Base-by-base conservation (phyloP, 2,329 filamentous ascomycete genomes). In the Pyrenophora tritici-repentis region DNA sequence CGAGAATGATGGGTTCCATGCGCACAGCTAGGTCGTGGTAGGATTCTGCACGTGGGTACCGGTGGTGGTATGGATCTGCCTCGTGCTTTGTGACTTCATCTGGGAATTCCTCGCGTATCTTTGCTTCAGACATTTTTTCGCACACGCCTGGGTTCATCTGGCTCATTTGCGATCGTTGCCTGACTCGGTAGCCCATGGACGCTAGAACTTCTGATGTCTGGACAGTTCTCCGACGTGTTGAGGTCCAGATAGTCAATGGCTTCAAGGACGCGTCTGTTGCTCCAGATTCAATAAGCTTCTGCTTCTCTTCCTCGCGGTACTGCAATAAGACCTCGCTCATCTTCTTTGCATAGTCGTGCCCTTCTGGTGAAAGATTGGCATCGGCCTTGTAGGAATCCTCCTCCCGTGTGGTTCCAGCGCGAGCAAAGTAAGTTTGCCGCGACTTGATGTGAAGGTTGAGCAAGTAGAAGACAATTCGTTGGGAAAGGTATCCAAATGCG, bases 11-110 rank as follows among this genome's bases (percentile, higher is more conserved):
- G 34, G 94, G 95, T 72, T 99, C 94, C 39, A 99, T 85, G 17
- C 94, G 90, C 53, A 99, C 94, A n/a, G 94, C 94, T 36, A 99
- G 86, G 69, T 99, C 94, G 72, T 99, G 94, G 74, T 99, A 99
- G 7, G 93, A 97, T 89, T 99, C 94, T 54, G 93, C 93, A 56
- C 94, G 84, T 6, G 94, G 94, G 70, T 97, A 99, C 33, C 94
- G 85, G 73, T 99, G 94, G 68, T 99, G 94, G 67, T 99, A 99
- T 1, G 94, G 94, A 72, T 99, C 94, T 42, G 89, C 79, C 61
- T 96, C 90, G 73, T 99, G 94, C 77, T 96, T 96, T 59, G 86
- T 83, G 6, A 96, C 89, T 73, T 99, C 94, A 3, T 96, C 90
- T 0, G 93, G 90, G 68, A 93, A 97, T 48, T 92, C 80, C 64